These are phyloP conservation scores for Trichomonas vaginalis DNA, from an alignment of 208 protist species.

Conservation along the genomic window DNA sequence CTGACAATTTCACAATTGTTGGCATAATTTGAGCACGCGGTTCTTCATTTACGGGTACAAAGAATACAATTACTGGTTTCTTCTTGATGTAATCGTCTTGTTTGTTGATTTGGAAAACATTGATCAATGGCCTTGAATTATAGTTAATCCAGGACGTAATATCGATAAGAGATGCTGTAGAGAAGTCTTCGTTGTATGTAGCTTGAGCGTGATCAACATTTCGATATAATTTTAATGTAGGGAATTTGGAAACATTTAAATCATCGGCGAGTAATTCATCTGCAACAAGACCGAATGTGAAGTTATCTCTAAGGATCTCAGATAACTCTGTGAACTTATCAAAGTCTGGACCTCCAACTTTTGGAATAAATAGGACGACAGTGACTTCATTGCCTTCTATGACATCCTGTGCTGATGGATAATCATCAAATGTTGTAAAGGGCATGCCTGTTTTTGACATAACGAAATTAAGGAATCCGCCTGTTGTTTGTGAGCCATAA, in stretches of 20 bases:
- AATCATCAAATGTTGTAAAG: slow-evolving; percentile 5
- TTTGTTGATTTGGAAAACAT: neutral
- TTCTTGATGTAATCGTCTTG: neutral
- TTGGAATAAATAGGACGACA: neutral
- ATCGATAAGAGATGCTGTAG: neutral
- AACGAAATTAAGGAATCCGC: neutral
- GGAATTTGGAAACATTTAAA: neutral
- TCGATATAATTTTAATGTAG: neutral
- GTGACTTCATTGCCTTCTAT: neutral
- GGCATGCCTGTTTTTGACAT: neutral
- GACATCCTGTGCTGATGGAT: neutral
- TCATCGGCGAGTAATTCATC: neutral
- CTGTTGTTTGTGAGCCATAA: neutral
- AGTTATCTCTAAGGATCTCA: neutral
- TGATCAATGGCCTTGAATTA: neutral
- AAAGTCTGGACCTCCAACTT: neutral
- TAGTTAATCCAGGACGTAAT: neutral
- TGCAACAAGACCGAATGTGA: neutral
- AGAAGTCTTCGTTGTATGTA: neutral
- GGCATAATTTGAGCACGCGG: neutral
- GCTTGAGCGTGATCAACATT: neutral
- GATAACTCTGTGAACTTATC: neutral
- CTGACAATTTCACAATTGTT: neutral
- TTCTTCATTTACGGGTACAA: neutral
- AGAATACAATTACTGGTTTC: neutral